phyloP scores from a whole-genome alignment of 768 basidiomycete genomes.

The Mycena alexandri region DNA sequence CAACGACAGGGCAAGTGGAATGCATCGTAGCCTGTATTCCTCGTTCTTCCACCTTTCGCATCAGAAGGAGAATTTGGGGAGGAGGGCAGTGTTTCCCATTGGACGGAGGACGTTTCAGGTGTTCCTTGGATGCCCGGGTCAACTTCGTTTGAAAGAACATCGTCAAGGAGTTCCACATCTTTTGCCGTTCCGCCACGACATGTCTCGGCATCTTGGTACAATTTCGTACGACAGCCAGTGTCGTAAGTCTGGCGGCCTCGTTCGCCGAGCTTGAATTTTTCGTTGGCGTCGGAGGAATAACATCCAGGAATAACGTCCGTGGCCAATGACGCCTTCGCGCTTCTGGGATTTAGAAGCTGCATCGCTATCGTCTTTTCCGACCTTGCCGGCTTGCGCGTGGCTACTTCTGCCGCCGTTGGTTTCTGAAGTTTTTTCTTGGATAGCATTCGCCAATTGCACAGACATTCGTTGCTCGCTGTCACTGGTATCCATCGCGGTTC shows the following conservation, averaged over 20 bases:
- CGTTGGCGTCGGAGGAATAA: not conserved
- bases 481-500: no score
- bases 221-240: not conserved
- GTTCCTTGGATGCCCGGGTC: no score
- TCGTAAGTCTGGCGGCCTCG: not conserved
- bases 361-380: conserved; percentile 19
- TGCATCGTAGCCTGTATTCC: no score
- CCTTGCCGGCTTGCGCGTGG: conserved; percentile 5
- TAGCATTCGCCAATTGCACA: no score
- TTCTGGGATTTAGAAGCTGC: conserved; percentile 14
- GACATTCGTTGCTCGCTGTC: no score
- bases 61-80: conserved; percentile 2
- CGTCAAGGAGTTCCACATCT: no score
- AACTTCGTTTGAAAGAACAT: no score
- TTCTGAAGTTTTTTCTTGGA: no score
- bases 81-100: conserved; percentile 2
- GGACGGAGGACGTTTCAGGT: no score
- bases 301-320: not conserved
- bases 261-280: conserved; percentile 7
- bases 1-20: not conserved
- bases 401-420: no score
- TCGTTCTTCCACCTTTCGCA: conserved; percentile 38
- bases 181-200: no score
- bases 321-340: conserved; percentile 22
- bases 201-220: no score